Evolutionary conservation across 495 filamentous ascomycete species (phyloP).

Genomic region (Aspergillus bertholletiae): DNA sequence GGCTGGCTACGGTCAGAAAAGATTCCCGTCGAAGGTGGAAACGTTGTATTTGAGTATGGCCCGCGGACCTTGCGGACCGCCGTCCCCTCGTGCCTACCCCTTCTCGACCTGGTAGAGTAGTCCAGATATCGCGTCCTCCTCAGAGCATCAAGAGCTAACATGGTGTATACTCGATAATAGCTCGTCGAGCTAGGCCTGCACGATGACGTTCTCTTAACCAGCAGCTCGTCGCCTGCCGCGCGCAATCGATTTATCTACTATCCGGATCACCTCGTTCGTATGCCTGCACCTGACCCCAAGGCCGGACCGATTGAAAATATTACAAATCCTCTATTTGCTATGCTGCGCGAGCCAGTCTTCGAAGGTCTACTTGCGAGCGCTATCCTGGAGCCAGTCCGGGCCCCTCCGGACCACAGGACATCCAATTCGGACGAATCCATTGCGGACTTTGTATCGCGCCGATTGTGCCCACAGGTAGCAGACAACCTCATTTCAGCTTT

Average conservation of each 20-base stretch:
- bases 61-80: slow-evolving; percentile 71
- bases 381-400: slow-evolving; percentile 37
- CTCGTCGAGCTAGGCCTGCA: slow-evolving; percentile 59
- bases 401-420: slow-evolving; percentile 13
- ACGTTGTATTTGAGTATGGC: slow-evolving; percentile 79
- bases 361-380: slow-evolving; percentile 39
- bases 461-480: slow-evolving; percentile 54
- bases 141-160: neutral
- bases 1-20: slow-evolving; percentile 78
- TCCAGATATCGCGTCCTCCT: neutral
- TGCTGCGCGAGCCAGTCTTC: slow-evolving; percentile 63
- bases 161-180: slow-evolving; percentile 35
- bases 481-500: slow-evolving; percentile 76
- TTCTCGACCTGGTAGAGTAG: slow-evolving; percentile 52
- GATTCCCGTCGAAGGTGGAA: slow-evolving; percentile 54
- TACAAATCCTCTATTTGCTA: slow-evolving; percentile 16
- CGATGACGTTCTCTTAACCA: slow-evolving; percentile 57
- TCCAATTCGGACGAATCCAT: slow-evolving; percentile 64
- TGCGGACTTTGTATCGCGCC: slow-evolving; percentile 59
- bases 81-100: slow-evolving; percentile 40
- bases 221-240: slow-evolving; percentile 45
- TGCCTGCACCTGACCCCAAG: slow-evolving; percentile 49
- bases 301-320: slow-evolving; percentile 22
- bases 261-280: slow-evolving; percentile 75
- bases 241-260: slow-evolving; percentile 85